Evolutionary conservation across 805 yeast genomes (phyloP).

Genomic region (Candida stauntonica): DNA sequence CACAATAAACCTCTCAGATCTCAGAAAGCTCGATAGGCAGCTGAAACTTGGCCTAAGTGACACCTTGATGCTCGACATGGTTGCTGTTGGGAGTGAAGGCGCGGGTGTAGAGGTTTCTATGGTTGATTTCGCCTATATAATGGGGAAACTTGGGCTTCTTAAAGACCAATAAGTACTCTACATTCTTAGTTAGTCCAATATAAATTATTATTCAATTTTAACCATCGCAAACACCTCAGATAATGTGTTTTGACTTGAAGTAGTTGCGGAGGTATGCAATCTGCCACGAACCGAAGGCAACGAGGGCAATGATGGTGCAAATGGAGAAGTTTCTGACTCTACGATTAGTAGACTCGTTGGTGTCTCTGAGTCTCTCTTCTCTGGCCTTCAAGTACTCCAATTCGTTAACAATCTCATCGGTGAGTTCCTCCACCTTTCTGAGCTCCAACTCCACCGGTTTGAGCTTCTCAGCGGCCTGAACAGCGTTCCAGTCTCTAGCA

Average conservation of each 20-base stretch:
- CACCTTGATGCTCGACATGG: constrained; percentile 39
- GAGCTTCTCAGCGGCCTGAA: constrained; percentile 88
- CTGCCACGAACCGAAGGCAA: constrained; percentile 89
- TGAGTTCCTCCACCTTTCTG: constrained; percentile 79
- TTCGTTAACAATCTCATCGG: constrained; percentile 76
- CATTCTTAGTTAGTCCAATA: not conserved
- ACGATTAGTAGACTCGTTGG: constrained; percentile 92
- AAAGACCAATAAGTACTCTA: not conserved
- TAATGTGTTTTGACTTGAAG: constrained; percentile 81
- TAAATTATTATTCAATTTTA: not conserved
- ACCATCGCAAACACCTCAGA: constrained; percentile 32
- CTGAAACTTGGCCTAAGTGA: constrained; percentile 32
- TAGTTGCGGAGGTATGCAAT: constrained; percentile 85
- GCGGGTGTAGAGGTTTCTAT: constrained; percentile 34
- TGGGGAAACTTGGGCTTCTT: constrained; percentile 42
- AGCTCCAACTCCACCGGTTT: constrained; percentile 90
- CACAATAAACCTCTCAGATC: constrained; percentile 34
- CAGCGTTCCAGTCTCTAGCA: constrained; percentile 96
- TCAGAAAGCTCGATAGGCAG: constrained; percentile 30
- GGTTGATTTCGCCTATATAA: constrained; percentile 42
- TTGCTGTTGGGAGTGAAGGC: constrained; percentile 39
- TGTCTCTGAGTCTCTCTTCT: constrained; percentile 91
- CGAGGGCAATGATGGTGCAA: constrained; percentile 59
- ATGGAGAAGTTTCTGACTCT: constrained; percentile 88
- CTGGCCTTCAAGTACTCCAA: constrained; percentile 79